phyloP scores from a whole-genome alignment of 2,329 filamentous ascomycete genomes.

The Monosporascus sp. region DNA sequence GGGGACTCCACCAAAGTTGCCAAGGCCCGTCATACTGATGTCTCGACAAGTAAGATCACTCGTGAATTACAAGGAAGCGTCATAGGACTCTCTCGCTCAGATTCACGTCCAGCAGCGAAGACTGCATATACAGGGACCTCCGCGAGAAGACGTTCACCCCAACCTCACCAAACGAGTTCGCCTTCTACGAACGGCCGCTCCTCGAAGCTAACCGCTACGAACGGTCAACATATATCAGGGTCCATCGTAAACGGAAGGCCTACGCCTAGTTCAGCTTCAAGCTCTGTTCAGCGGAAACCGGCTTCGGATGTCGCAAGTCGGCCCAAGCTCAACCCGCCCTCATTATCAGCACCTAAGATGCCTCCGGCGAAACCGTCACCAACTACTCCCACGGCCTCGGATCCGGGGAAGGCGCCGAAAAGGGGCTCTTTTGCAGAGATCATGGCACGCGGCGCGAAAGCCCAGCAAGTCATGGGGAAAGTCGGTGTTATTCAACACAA shows the following conservation, averaged over 20 bases:
- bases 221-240: slow-evolving; percentile 9
- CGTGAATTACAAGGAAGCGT: slow-evolving; percentile 18
- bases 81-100: slow-evolving; percentile 16
- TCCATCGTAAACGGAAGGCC: slow-evolving; percentile 16
- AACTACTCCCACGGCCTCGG: slow-evolving; percentile 18
- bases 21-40: slow-evolving; percentile 22
- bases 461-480: slow-evolving; percentile 54
- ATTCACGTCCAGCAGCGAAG: slow-evolving; percentile 15
- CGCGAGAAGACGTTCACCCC: slow-evolving; percentile 21
- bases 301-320: slow-evolving; percentile 11
- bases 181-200: slow-evolving; percentile 20
- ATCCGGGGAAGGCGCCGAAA: slow-evolving; percentile 47
- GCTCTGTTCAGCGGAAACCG: slow-evolving; percentile 12
- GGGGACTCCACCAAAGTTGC: slow-evolving; percentile 19
- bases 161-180: slow-evolving; percentile 20
- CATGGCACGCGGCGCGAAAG: slow-evolving; percentile 64
- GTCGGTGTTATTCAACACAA: slow-evolving; percentile 72
- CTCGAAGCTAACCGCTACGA: slow-evolving; percentile 16
- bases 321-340: slow-evolving; percentile 14
- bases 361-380: slow-evolving; percentile 20
- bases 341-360: slow-evolving; percentile 13
- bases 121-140: slow-evolving; percentile 14
- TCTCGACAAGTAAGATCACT: slow-evolving; percentile 19
- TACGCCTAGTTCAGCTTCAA: slow-evolving; percentile 3
- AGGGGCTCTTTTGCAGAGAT: slow-evolving; percentile 72